Evolutionary conservation across 1,139 yeast genomes (phyloP), one percentile per base, ranked within the genome.

Genomic region (Yamadazyma triangularis): DNA sequence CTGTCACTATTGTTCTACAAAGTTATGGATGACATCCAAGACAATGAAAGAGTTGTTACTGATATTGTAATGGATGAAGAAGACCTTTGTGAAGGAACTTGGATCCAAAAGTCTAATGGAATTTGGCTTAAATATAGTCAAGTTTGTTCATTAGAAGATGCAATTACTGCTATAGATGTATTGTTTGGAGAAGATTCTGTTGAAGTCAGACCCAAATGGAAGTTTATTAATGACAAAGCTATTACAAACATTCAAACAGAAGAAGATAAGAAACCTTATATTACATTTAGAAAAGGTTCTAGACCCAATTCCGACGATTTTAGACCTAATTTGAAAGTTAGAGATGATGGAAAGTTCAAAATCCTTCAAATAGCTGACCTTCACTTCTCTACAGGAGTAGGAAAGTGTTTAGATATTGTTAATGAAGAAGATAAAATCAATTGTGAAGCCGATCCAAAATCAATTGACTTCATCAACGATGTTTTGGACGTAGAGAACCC

Each of bases 311-410:
- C 39, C 25, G 33, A 42, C 13, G 37, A 48, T 13, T 48, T 36
- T 27, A 45, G 36, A 26, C 41, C 50, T 2, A 30, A 56, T 48
- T 45, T 64, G 29, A 55, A 58, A 35, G 45, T 62, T 21, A 34
- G 43, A 16, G 34, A 41, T 3, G 53, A 70, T 19, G 77, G 71
- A 2, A 73, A 67, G 40, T 84, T 82, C 55, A 87, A 84, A 51
- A 78, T 89, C 26, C 56, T 86, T 10, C 96, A 89, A 52, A 72
- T 88, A 3, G 93, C 96, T 0, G 97, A 89, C 52, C 60, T 88
- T 36, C 96, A 89, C 53, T 77, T 83, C 47, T 73, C 87, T 7
- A 83, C 39, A 0, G 89, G 87, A 2, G 20, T 18, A 18, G 20
- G 64, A 4, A 51, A 52, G 27, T 87, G 95, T 45, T 60, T 76